phyloP scores from a whole-genome alignment of 2,329 filamentous ascomycete species.

The Raffaelea arxii region DNA sequence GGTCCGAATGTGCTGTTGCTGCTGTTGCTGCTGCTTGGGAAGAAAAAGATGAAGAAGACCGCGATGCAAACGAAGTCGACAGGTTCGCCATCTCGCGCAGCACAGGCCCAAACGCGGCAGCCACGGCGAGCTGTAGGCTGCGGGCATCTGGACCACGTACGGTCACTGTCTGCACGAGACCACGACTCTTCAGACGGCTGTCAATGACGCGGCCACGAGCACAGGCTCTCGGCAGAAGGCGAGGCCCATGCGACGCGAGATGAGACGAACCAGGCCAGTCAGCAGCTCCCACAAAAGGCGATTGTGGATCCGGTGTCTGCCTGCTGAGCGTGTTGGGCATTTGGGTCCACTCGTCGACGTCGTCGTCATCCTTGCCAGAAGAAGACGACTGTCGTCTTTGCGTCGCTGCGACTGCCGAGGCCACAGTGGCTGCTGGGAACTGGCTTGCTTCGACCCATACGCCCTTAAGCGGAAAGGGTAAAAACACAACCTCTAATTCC shows the following conservation, averaged over 20 bases:
- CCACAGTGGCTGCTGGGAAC: slow-evolving; percentile 27
- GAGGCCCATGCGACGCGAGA: slow-evolving; percentile 33
- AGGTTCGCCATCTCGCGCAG: slow-evolving; percentile 33
- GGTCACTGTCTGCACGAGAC: slow-evolving; percentile 55
- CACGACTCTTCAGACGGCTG: slow-evolving; percentile 63
- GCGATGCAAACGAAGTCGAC: slow-evolving; percentile 7
- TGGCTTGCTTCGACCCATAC: slow-evolving; percentile 43
- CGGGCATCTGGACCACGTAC: slow-evolving; percentile 55
- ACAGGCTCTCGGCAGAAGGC: slow-evolving; percentile 61
- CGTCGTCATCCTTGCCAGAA: slow-evolving; percentile 17
- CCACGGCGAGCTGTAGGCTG: slow-evolving; percentile 56
- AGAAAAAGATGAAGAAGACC: slow-evolving; percentile 8
- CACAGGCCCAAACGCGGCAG: slow-evolving; percentile 50
- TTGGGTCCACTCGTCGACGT: slow-evolving; percentile 45
- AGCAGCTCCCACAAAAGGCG: slow-evolving; percentile 28
- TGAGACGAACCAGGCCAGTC: neutral
- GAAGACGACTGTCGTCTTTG: slow-evolving; percentile 19
- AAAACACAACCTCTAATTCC: slow-evolving; percentile 66
- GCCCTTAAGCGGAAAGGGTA: slow-evolving; percentile 56
- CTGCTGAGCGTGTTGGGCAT: slow-evolving; percentile 37
- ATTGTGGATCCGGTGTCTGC: slow-evolving; percentile 34
- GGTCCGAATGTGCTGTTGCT: slow-evolving; percentile 8
- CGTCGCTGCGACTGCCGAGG: slow-evolving; percentile 8
- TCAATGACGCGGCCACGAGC: slow-evolving; percentile 53
- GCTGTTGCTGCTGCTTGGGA: neutral